Evolutionary conservation across 2,329 filamentous ascomycete species (phyloP), one percentile per base, ranked within the genome.

Genomic region (Aulographum hederae): DNA sequence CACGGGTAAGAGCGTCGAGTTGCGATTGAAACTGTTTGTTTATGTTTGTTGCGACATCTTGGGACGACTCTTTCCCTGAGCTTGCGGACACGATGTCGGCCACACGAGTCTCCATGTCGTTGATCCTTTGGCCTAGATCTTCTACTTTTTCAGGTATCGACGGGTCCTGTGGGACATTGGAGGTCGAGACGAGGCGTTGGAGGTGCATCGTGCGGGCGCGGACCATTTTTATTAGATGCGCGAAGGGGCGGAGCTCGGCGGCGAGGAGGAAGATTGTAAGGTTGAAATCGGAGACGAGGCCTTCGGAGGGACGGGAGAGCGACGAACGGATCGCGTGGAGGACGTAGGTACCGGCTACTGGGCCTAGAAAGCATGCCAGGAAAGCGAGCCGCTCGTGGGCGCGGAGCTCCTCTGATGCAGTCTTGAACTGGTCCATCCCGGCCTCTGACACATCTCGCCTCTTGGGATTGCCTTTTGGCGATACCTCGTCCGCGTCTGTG

Each of bases 201-300:
- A 94, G 64, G 45, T 85, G 73, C 6, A 91, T 58, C 2, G 84
- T 93, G 20, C 81, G 70, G 11, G 71, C 67, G 44, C 82, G 75
- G 3, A 91, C 65, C 44, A 94, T 67, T 46, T 75, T 80, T 38
- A 93, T 69, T 17, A 91, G 57, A 46, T 94, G 85, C 1, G 79
- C 71, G 30, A 84, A 58, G 0, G 86, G 86, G 3, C 80, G 74
- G 18, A 94, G 61, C 53, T 95, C 86, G 3, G 86, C 79, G 1
- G 78, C 80, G 13, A 93, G 65, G 3, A 93, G 61, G 51, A 94
- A 95, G 32, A 95, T 80, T 10, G 77, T 84, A 33, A 95, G 63
- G 51, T 94, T 94, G 56, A 86, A 91, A 51, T 93, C 80, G 4
- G 82, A 92, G 5, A 95, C 76, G 8, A 95, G 61, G 2, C 80